Base-by-base conservation (phyloP, 345 rosid species). In the Brassica nigra region DNA sequence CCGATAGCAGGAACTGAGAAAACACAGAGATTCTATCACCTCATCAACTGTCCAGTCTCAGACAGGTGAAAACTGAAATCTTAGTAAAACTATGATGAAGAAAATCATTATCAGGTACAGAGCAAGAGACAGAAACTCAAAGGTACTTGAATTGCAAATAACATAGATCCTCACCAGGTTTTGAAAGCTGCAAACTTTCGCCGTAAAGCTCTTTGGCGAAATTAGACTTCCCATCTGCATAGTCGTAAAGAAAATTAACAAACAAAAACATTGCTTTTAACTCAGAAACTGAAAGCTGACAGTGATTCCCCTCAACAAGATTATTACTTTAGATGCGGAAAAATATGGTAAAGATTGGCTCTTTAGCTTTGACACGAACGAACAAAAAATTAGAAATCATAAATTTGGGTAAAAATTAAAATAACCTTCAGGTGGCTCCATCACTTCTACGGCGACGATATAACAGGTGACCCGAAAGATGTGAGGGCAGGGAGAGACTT, bases 201-300 rank as follows among this genome's bases (percentile, higher is more conserved):
- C 86, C 71, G 69, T 86, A 88, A 44, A 89, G 83, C 84, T 87
- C 88, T 71, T 86, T 74, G 16, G 91, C 87, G 71, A 89, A 23
- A 80, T 73, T 77, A 11, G 65, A 39, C 6, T 87, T 88, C 86
- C 83, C 86, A 84, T 85, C 68, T 68, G 61, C 11, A 68, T 61
- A 54, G 10, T 42, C 20, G 33, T 59, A 39, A 9, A 39, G 11
- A 36, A 23, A 23, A 39, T 57, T 57, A 0, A 18, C 28, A 57
- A 7, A 16, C 1, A 8, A 16, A 18, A 18, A 52, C 49, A 42
- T 42, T 42, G 44, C 11, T 42, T 42, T 42, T 42, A 42, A 33
- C n/a, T 42, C 49, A 10, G 49, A 37, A 37, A 37, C 44, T 37
- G 44, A 37, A 42, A 42, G 47, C 47, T 39, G 3, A 10, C 47